Conservation (phyloP, 1,284 basidiomycete genomes). For the Boletus austroedulis region DNA sequence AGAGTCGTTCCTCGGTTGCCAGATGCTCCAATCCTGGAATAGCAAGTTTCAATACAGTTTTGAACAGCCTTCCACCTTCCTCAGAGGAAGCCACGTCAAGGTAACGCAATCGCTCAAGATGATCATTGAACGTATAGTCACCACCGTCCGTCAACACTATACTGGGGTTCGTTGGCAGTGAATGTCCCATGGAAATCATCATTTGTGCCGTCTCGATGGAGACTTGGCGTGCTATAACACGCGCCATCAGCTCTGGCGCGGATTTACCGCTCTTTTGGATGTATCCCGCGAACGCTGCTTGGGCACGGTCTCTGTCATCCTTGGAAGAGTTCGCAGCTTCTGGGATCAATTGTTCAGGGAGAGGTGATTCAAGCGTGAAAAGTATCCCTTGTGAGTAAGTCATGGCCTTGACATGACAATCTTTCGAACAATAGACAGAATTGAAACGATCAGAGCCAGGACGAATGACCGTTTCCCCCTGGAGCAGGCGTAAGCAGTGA, state of each 20-base stretch:
- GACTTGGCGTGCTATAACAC: slow-evolving; percentile 70
- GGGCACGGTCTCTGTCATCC: slow-evolving; percentile 54
- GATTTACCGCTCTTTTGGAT: slow-evolving; percentile 48
- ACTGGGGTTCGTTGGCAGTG: slow-evolving; percentile 33
- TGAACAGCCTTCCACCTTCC: slow-evolving; percentile 53
- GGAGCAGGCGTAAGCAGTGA: slow-evolving; percentile 62
- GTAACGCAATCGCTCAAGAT: slow-evolving; percentile 69
- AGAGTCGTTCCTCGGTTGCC: slow-evolving; percentile 60
- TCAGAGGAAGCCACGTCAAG: slow-evolving; percentile 50
- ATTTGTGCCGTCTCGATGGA: slow-evolving; percentile 62
- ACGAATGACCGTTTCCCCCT: slow-evolving; percentile 43
- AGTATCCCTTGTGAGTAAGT: slow-evolving; percentile 63
- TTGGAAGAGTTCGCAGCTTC: slow-evolving; percentile 34
- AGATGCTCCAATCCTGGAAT: slow-evolving; percentile 71
- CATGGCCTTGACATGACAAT: slow-evolving; percentile 56
- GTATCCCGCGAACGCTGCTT: slow-evolving; percentile 54
- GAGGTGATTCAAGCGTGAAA: slow-evolving; percentile 61
- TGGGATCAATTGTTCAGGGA: slow-evolving; percentile 52
- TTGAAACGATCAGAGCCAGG: slow-evolving; percentile 50
- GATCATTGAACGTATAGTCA: slow-evolving; percentile 66
- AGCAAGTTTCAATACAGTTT: slow-evolving; percentile 55
- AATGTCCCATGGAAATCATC: slow-evolving; percentile 31
- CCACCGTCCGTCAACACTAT: slow-evolving; percentile 49
- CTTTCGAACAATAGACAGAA: slow-evolving; percentile 68
- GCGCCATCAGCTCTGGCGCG: slow-evolving; percentile 58